Evolutionary conservation across 345 rosid species (phyloP), one percentile per base, ranked within the genome.

Genomic region (Eucalyptus brandiana): DNA sequence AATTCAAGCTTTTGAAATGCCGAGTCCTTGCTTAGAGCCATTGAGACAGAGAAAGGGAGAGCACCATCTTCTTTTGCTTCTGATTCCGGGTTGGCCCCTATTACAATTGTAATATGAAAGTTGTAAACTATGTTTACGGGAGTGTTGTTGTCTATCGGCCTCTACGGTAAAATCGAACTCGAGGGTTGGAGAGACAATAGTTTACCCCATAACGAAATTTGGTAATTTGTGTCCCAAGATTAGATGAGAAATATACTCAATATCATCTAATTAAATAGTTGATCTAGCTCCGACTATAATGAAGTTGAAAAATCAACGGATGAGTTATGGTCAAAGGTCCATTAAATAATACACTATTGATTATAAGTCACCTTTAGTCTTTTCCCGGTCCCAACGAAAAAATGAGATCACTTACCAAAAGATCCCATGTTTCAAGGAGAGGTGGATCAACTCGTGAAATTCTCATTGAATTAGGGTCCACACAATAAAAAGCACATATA

Each of bases 71-170:
- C n/a, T 54, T 67, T 86, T 88, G 60, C 89, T 67, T 87, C 81
- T 86, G 67, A 47, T 19, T 34, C 58, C 80, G 65, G 91, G 85
- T 89, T 65, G 85, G 7, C 48, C 42, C 32, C 88, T 48, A 18
- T 54, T 37, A 53, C 56, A 40, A 85, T 37, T 88, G 16, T 32
- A 87, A 7, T 17, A 54, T 23, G 60, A 54, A 54, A 54, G 6
- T 23, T 23, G 28, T 54, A 54, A 54, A 23, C 54, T 88, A 44
- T 18, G 76, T 9, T 26, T 30, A 15, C 1, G 90, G 42, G 49
- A 94, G 96, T 96, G 97, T 93, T 94, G 92, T 26, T 67, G 76
- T 0, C 56, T 51, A 18, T 51, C 4, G 56, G 23, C 56, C 9
- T 51, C 56, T 51, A 18, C 4, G 0, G 9, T 18, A 18, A 51